Evolutionary conservation across 2,329 filamentous ascomycete species (phyloP), one percentile per base, ranked within the genome.

Genomic region (Elsinoe australis): DNA sequence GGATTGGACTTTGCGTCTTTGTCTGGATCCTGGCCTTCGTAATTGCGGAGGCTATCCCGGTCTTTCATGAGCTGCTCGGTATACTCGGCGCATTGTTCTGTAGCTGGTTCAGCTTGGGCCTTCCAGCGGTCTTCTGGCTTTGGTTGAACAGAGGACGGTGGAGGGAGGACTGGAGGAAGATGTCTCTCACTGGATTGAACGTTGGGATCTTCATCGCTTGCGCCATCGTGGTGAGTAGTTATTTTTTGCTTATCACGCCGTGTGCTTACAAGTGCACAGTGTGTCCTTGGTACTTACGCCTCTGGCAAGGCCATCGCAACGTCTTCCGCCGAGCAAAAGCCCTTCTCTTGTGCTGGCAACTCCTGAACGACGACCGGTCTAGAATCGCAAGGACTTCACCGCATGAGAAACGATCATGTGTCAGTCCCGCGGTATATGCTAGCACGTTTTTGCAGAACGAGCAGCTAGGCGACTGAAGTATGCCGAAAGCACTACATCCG

Each of bases 1-100:
- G 83, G 83, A 55, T 78, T 9, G 70, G 54, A 5, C 76, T 86
- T 36, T 73, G 75, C 1, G 59, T 71, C 0, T 60, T 55, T 9
- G 61, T 78, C 12, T 85, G 81, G 78, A 54, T 77, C 4, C 49
- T 83, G 3, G 78, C 80, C 2, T 83, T 79, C 71, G 63, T 86
- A 51, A 80, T 87, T 51, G 80, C 83, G 4, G 75, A 82, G 59
- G 77, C 79, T 0, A 80, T 87, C 5, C 83, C 83, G 0, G 75
- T 79, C 41, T 87, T 87, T 66, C 78, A 77, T 58, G 71, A 78
- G 38, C 66, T 87, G 6, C 67, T 87, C n/a, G 76, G 76, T 3
- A 64, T 86, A 28, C 76, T 85, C 48, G 65, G 59, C 7, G 59
- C 80, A 1, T 63, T 83, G 1, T 83, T 85, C 51, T 78, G 75